phyloP scores from a whole-genome alignment of 1,284 basidiomycete genomes.

The Moesziomyces sp. region DNA sequence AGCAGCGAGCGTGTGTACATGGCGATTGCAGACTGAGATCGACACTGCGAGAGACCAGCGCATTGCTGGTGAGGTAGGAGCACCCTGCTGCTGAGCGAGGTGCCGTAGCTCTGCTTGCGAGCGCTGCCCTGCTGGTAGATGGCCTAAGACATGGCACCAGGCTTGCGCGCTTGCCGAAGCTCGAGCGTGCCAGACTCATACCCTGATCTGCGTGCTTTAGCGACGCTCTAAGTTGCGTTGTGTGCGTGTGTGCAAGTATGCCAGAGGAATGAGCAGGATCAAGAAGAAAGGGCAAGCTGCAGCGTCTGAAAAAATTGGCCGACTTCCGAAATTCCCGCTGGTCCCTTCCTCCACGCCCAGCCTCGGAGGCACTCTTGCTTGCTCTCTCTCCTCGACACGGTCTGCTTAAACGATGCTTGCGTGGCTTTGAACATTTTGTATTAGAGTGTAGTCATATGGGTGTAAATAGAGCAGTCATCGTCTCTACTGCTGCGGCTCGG shows the following conservation, averaged over 20 bases:
- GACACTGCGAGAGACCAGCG: not conserved
- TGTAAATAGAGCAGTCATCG: not conserved
- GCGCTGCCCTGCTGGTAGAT: not conserved
- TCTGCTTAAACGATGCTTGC: no score
- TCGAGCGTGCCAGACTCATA: conserved; percentile 16
- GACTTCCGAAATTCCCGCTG: conserved; percentile 26
- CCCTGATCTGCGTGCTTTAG: not conserved
- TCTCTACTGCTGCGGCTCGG: conserved; percentile 4
- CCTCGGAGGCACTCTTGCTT: no score
- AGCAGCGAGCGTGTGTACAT: not conserved
- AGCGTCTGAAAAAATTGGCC: conserved; percentile 18
- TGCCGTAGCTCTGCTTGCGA: not conserved
- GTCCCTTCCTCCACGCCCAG: not conserved
- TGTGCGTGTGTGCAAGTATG: not conserved
- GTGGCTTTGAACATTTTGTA: not conserved
- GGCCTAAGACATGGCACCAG: not conserved
- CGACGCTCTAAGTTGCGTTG: not conserved
- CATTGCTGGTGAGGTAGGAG: not conserved
- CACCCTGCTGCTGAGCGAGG: not conserved
- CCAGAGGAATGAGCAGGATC: not conserved
- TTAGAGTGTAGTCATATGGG: not conserved
- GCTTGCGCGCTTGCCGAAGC: not conserved
- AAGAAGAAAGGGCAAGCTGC: conserved; percentile 4
- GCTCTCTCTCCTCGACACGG: no score
- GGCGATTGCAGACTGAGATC: no score